These are phyloP conservation scores for Sarocladium oryzae DNA, from an alignment of 2,329 filamentous ascomycete genomes.

Conservation along the genomic window DNA sequence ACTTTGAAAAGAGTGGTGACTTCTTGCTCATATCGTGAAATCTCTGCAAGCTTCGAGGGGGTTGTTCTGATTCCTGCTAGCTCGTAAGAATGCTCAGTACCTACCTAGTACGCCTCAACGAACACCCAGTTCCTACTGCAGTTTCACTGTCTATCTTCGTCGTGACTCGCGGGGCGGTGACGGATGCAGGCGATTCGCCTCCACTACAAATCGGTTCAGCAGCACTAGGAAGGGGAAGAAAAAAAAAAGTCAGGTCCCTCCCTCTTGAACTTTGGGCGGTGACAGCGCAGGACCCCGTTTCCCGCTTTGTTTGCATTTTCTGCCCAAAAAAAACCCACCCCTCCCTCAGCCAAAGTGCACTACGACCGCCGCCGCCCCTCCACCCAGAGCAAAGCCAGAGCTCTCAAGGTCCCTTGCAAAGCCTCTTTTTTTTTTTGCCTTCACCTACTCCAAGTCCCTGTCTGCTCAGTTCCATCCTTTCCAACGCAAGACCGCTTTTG, in stretches of 20 bases:
- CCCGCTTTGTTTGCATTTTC: constrained; percentile 8
- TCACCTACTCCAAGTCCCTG: not conserved
- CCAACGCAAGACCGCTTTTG: no score
- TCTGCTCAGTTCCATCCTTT: not conserved
- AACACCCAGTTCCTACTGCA: no score
- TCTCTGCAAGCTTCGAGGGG: not conserved
- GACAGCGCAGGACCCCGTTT: constrained; percentile 4
- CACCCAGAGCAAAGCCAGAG: not conserved
- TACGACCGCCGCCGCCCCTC: not conserved
- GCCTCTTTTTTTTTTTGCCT: not conserved
- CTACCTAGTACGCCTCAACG: no score
- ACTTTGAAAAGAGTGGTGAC: not conserved
- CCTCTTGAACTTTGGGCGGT: constrained; percentile 3
- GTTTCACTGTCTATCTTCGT: not conserved
- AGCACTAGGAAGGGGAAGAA: not conserved
- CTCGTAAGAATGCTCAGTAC: not conserved
- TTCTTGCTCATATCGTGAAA: not conserved
- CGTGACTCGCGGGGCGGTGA: constrained; percentile 8
- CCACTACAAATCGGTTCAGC: not conserved
- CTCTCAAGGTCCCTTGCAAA: not conserved
- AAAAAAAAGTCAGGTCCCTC: not conserved
- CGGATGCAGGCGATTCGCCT: not conserved
- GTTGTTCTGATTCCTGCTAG: not conserved
- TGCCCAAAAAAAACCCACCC: constrained; percentile 8
- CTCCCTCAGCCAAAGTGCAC: not conserved